Evolutionary conservation across 2,329 filamentous ascomycete genomes (phyloP).

Genomic region (Blastomyces parvus): DNA sequence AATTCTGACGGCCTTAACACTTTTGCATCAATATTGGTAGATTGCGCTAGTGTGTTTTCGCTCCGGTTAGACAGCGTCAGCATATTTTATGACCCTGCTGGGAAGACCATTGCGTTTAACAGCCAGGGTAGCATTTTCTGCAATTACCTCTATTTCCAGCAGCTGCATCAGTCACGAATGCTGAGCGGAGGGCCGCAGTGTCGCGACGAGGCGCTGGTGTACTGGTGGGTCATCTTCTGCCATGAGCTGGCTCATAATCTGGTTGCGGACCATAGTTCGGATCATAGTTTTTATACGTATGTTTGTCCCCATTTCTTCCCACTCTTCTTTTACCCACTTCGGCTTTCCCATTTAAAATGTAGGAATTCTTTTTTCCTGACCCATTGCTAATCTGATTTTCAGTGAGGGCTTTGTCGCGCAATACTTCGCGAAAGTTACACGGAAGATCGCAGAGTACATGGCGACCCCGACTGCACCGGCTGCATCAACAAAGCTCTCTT

Average conservation of each 20-base stretch:
- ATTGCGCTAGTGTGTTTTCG: conserved; percentile 63
- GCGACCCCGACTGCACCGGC: background rate
- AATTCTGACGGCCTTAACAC: conserved; percentile 55
- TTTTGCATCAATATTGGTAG: conserved; percentile 61
- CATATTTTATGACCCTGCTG: conserved; percentile 73
- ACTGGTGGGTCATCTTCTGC: conserved; percentile 93
- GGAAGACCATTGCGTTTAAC: conserved; percentile 89
- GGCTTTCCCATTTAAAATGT: background rate
- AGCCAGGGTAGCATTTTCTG: conserved; percentile 79
- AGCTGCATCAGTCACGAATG: conserved; percentile 57
- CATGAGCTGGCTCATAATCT: conserved; percentile 96
- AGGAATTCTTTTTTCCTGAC: background rate
- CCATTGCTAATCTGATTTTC: background rate
- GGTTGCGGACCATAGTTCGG: conserved; percentile 63
- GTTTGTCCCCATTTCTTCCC: conserved; percentile 10
- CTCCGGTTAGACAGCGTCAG: conserved; percentile 62
- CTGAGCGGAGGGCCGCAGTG: conserved; percentile 26
- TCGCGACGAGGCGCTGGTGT: conserved; percentile 61
- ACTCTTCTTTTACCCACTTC: background rate
- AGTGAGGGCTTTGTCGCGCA: conserved; percentile 68
- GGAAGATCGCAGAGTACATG: conserved; percentile 35
- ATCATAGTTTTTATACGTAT: conserved; percentile 68
- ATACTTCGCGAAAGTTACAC: conserved; percentile 63
- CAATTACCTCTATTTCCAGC: conserved; percentile 78
- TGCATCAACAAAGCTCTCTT: background rate